Conservation (phyloP, 306 rosid genomes). For the Gleditsia sinensis region DNA sequence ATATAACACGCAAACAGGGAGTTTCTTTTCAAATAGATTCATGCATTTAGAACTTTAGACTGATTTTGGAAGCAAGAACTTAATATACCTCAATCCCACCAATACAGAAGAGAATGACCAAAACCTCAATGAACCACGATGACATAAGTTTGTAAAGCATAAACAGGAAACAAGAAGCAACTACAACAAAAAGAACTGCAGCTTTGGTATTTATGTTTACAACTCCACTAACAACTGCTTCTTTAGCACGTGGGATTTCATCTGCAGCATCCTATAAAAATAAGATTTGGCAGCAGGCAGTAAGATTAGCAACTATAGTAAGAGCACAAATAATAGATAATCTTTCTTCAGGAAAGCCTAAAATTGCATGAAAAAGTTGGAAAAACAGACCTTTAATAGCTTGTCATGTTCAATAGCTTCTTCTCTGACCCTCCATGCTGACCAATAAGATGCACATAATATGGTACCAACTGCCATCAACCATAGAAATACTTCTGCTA, state of each 20-base stretch:
- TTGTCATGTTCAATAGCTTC: conserved; percentile 75
- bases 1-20: background rate
- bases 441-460: conserved; percentile 95
- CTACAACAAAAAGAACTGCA: conserved; percentile 77
- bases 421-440: conserved; percentile 89
- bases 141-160: conserved; percentile 91
- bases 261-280: conserved; percentile 71
- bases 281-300: conserved; percentile 20
- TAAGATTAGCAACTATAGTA: conserved; percentile 13
- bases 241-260: conserved; percentile 51
- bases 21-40: background rate
- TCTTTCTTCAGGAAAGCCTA: conserved; percentile 11
- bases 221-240: conserved; percentile 49
- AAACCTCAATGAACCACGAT: conserved; percentile 75
- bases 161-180: conserved; percentile 92
- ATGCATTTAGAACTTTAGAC: conserved; percentile 1
- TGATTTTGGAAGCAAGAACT: conserved; percentile 6
- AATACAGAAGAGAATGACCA: conserved; percentile 97
- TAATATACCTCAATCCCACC: conserved; percentile 89
- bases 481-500: conserved; percentile 99
- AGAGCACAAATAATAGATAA: conserved; percentile 8
- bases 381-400: conserved; percentile 64
- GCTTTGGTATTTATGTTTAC: conserved; percentile 79
- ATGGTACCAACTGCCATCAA: conserved; percentile 95
- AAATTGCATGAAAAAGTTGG: background rate